These are phyloP conservation scores for Penicillium sp. DNA, from an alignment of 2,329 filamentous ascomycete species.

Conservation along the genomic window DNA sequence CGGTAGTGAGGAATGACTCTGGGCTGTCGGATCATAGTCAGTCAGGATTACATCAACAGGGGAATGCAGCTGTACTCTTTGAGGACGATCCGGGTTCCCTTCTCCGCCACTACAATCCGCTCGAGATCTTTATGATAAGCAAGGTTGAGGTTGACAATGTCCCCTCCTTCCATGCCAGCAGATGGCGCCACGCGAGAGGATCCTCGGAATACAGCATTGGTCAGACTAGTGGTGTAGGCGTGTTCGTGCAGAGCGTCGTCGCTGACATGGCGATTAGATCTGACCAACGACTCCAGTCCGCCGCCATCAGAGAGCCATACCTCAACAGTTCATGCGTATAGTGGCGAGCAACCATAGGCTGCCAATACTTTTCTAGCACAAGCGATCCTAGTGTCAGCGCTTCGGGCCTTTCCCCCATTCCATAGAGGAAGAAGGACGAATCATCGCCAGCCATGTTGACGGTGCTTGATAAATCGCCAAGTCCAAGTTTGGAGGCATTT, in stretches of 20 bases:
- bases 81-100: slow-evolving; percentile 15
- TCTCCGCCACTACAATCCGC: slow-evolving; percentile 21
- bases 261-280: slow-evolving; percentile 8
- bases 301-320: slow-evolving; percentile 5
- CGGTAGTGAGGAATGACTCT: slow-evolving; percentile 19
- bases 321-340: slow-evolving; percentile 23
- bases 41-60: too few species aligned
- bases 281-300: background rate
- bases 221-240: slow-evolving; percentile 17
- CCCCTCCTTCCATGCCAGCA: slow-evolving; percentile 19
- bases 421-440: slow-evolving; percentile 27
- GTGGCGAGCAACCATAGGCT: slow-evolving; percentile 27
- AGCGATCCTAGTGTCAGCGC: slow-evolving; percentile 26
- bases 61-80: slow-evolving; percentile 19
- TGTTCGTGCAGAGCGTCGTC: slow-evolving; percentile 17
- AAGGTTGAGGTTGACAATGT: slow-evolving; percentile 24
- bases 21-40: slow-evolving; percentile 12
- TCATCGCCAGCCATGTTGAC: slow-evolving; percentile 23
- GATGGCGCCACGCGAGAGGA: slow-evolving; percentile 16
- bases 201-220: slow-evolving; percentile 20
- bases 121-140: slow-evolving; percentile 24
- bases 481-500: too few species aligned
- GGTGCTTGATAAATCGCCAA: too few species aligned
- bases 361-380: slow-evolving; percentile 28
- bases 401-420: slow-evolving; percentile 26